These are phyloP conservation scores for Phytopythium sindhum DNA, from an alignment of 352 stramenopile genomes.

Conservation along the genomic window DNA sequence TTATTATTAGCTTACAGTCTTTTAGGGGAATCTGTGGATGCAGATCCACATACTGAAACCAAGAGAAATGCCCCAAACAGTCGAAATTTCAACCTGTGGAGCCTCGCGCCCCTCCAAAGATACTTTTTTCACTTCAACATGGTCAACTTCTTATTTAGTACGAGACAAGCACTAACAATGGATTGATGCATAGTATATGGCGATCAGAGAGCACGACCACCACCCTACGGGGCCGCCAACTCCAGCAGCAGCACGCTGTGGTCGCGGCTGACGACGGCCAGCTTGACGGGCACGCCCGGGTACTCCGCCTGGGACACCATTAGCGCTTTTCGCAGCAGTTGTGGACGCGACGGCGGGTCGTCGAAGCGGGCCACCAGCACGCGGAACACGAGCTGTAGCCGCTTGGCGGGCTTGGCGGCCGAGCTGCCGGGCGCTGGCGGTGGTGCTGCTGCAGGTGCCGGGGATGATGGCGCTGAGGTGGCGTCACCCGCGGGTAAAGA, in stretches of 20 bases:
- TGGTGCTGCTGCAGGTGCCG: neutral
- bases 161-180: too few relatives aligned
- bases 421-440: neutral
- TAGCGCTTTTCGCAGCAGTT: slow-evolving; percentile 11
- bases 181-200: too few relatives aligned
- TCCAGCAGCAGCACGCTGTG: slow-evolving; percentile 64
- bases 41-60: neutral
- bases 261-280: slow-evolving; percentile 57
- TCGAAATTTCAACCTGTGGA: neutral
- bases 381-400: slow-evolving; percentile 45
- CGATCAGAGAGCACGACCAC: neutral
- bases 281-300: slow-evolving; percentile 41
- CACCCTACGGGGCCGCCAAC: slow-evolving; percentile 9
- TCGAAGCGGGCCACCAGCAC: slow-evolving; percentile 48
- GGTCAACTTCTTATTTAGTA: too few relatives aligned
- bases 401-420: slow-evolving; percentile 38
- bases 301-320: neutral
- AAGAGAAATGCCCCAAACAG: neutral
- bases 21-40: neutral
- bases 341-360: slow-evolving; percentile 28
- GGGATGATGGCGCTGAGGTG: neutral
- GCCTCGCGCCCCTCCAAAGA: too few relatives aligned
- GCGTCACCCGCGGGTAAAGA: neutral
- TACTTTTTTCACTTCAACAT: too few relatives aligned
- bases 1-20: slow-evolving; percentile 38